phyloP scores from a whole-genome alignment of 202 grass and related monocot species.

The Elaeis oleifera region DNA sequence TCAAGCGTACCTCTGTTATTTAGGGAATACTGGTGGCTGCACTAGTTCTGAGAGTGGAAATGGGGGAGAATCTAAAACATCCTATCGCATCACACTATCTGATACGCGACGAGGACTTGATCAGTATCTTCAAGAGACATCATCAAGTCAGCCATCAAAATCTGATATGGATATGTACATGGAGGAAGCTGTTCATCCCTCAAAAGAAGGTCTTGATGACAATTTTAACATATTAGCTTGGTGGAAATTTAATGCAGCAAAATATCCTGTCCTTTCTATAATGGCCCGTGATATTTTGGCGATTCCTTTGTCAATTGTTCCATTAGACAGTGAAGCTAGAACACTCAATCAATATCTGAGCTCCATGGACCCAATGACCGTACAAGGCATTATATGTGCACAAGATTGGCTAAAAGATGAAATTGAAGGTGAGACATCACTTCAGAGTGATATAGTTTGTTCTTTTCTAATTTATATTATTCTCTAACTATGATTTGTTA shows the following conservation, averaged over 20 bases:
- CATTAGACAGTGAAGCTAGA: slow-evolving; percentile 65
- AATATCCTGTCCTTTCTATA: slow-evolving; percentile 91
- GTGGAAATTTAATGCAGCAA: slow-evolving; percentile 92
- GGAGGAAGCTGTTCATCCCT: slow-evolving; percentile 82
- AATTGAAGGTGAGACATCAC: slow-evolving; percentile 43
- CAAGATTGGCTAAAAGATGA: slow-evolving; percentile 89
- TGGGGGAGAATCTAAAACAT: slow-evolving; percentile 62
- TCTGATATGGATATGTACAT: slow-evolving; percentile 96
- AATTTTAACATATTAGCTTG: slow-evolving; percentile 90
- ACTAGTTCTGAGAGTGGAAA: slow-evolving; percentile 49
- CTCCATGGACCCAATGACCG: slow-evolving; percentile 64
- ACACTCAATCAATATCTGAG: slow-evolving; percentile 87
- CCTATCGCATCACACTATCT: slow-evolving; percentile 84
- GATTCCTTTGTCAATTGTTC: slow-evolving; percentile 50
- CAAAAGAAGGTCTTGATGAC: slow-evolving; percentile 65
- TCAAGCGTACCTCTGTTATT: slow-evolving; percentile 54
- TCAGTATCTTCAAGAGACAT: slow-evolving; percentile 97
- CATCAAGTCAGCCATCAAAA: slow-evolving; percentile 76
- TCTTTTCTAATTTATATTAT: slow-evolving; percentile 8
- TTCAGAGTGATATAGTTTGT: slow-evolving; percentile 2
- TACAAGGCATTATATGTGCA: slow-evolving; percentile 81
- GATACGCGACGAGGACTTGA: slow-evolving; percentile 90
- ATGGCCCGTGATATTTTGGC: slow-evolving; percentile 93
- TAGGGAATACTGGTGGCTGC: slow-evolving; percentile 43
- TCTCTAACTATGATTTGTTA: not conserved